Evolutionary conservation across 2,329 filamentous ascomycete genomes (phyloP), one percentile per base, ranked within the genome.

Genomic region (Colletotrichum liaoningense): DNA sequence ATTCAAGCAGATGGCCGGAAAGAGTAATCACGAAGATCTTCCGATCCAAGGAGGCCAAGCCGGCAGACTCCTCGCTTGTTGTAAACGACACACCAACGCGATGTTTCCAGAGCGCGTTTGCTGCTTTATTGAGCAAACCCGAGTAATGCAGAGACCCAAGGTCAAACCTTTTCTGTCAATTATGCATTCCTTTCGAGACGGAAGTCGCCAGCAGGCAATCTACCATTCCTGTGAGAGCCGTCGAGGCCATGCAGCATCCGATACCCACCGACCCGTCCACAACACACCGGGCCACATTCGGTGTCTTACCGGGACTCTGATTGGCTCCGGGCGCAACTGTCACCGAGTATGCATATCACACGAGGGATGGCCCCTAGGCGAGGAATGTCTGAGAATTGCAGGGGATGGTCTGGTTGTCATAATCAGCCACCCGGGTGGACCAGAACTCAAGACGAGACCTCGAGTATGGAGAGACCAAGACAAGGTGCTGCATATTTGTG

Each of bases 401-500:
- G 71, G 49, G 71, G 67, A 67, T 57, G 46, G 70, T 60, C 70
- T 62, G 62, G 55, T 70, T 69, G 60, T 70, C 60, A 60, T 65
- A 62, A 65, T 73, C 62, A 72, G 72, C 72, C 72, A 74, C 63
- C 62, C 52, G 35, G 7, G 72, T 67, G 68, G 68, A 72, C 58
- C 69, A 58, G 49, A 62, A 33, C 30, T 38, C 38, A 58, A 49
- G 62, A 63, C 54, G 63, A 70, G 65, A 65, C 72, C 63, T 65
- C 72, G 42, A 33, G 59, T n/a, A 58, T 33, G 63, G 56, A 56
- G 64, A 54, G 64, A 46, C 60, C 68, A 67, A 75, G 74, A 75
- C 74, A 75, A 42, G 55, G 49, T 62, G 69, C 57, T 75, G 73
- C 74, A 75, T 75, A 67, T 74, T 72, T 75, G 62, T 63, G 64